Percentiles rank a stretch among this genome's conserved stretches.
Conservation (phyloP, 1,284 basidiomycete species). For the Pyrrhoderma lamaoense region DNA sequence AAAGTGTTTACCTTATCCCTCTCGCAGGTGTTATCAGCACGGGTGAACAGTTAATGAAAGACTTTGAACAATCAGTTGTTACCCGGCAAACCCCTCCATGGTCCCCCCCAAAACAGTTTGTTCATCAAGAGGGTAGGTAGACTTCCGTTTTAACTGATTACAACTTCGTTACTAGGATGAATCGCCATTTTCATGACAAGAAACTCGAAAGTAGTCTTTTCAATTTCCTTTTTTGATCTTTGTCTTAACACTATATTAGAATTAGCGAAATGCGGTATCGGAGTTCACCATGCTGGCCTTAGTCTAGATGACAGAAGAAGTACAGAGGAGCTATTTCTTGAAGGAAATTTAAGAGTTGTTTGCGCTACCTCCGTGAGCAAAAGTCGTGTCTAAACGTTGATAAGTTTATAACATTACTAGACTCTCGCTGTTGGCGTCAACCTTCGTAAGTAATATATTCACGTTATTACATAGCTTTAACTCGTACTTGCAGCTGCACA, state of each 20-base stretch:
- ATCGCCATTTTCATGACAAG: constrained; percentile 52
- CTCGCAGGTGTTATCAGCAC: constrained; percentile 55
- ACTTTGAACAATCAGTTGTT: constrained; percentile 52
- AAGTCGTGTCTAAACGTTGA: too few relatives aligned
- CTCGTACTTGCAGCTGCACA: constrained; percentile 50
- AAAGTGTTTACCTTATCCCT: not conserved
- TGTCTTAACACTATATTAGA: constrained; percentile 31
- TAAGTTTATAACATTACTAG: constrained; percentile 37
- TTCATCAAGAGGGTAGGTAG: not conserved
- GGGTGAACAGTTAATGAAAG: constrained; percentile 68
- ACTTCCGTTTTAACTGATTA: not conserved
- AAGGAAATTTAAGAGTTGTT: constrained; percentile 58
- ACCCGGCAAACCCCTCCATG: constrained; percentile 55
- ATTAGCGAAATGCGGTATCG: constrained; percentile 60
- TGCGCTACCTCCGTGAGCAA: constrained; percentile 65
- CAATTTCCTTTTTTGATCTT: constrained; percentile 3
- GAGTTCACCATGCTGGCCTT: constrained; percentile 84
- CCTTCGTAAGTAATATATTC: constrained; percentile 48
- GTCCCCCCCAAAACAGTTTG: constrained; percentile 46
- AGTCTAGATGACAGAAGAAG: constrained; percentile 61
- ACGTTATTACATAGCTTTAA: constrained; percentile 11
- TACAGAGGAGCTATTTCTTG: constrained; percentile 66
- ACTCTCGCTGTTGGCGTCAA: constrained; percentile 88
- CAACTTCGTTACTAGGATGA: constrained; percentile 29
- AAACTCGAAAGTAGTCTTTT: constrained; percentile 44